A percentile compares a stretch with the other conserved stretches of the same genome.
Conservation (phyloP, 164 flowering plant species). For the Nymphaea thermarum region DNA sequence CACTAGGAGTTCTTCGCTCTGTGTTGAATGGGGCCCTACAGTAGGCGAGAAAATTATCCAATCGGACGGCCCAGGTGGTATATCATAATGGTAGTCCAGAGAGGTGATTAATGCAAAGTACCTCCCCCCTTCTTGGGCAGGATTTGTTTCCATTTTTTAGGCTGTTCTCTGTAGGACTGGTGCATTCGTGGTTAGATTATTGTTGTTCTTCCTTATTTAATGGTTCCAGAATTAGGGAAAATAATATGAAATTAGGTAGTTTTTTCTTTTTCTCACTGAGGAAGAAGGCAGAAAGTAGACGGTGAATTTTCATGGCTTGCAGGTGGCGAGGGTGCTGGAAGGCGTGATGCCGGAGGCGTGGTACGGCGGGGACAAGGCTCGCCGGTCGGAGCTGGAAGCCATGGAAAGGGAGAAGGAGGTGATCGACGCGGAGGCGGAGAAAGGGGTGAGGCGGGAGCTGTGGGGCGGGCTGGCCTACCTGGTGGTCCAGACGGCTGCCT, state of each 20-base stretch:
- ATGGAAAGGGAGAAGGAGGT: slow-evolving; percentile 33
- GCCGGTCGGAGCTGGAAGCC: slow-evolving; percentile 27
- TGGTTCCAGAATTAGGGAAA: background rate
- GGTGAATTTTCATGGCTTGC: slow-evolving; percentile 5
- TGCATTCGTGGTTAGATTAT: background rate
- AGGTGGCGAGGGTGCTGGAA: slow-evolving; percentile 53
- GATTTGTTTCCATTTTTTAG: too few species aligned
- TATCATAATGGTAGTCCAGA: too few species aligned
- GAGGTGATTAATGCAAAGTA: too few species aligned
- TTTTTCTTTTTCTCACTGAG: background rate
- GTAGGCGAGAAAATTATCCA: too few species aligned
- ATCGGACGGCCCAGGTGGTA: too few species aligned
- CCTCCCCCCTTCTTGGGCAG: too few species aligned
- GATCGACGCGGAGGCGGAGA: slow-evolving; percentile 31
- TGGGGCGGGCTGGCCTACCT: slow-evolving; percentile 40
- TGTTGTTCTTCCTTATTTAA: background rate
- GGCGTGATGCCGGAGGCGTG: slow-evolving; percentile 16
- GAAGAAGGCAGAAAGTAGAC: background rate
- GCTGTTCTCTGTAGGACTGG: too few species aligned
- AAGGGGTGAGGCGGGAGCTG: slow-evolving; percentile 29
- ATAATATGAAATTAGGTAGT: background rate
- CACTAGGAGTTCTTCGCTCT: too few species aligned
- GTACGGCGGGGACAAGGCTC: slow-evolving; percentile 21
- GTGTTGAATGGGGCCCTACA: too few species aligned
- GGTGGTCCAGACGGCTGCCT: slow-evolving; percentile 32